Percentiles rank a stretch among this genome's conserved stretches.
Conservation (phyloP, 2,329 filamentous ascomycete species). For the Fusarium compactum region DNA sequence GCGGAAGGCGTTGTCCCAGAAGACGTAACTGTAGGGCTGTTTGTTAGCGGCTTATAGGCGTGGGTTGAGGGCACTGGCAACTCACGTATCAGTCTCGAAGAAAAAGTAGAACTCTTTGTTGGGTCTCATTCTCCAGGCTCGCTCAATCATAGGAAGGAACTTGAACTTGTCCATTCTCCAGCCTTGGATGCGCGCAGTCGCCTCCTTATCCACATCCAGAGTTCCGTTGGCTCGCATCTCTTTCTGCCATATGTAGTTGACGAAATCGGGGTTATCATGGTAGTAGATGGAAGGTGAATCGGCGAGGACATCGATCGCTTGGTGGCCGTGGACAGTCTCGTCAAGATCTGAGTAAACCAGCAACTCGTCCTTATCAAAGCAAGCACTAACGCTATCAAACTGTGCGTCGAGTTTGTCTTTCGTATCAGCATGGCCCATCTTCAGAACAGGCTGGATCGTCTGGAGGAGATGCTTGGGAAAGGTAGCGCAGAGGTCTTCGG, state of each 20-base stretch:
- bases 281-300: slow-evolving; percentile 58
- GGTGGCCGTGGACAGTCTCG: slow-evolving; percentile 57
- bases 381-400: slow-evolving; percentile 65
- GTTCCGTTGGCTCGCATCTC: slow-evolving; percentile 52
- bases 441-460: slow-evolving; percentile 51
- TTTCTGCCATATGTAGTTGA: slow-evolving; percentile 57
- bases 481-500: slow-evolving; percentile 48
- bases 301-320: slow-evolving; percentile 59
- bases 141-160: slow-evolving; percentile 67
- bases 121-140: slow-evolving; percentile 60
- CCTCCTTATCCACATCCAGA: slow-evolving; percentile 48
- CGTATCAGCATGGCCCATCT: slow-evolving; percentile 51
- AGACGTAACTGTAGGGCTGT: slow-evolving; percentile 41
- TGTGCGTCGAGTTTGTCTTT: slow-evolving; percentile 55
- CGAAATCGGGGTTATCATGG: slow-evolving; percentile 53
- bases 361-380: slow-evolving; percentile 56
- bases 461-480: slow-evolving; percentile 51
- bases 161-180: slow-evolving; percentile 70
- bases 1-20: slow-evolving; percentile 60
- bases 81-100: slow-evolving; percentile 67
- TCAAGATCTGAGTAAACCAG: slow-evolving; percentile 66
- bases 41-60: slow-evolving; percentile 5
- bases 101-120: slow-evolving; percentile 68
- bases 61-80: slow-evolving; percentile 2
- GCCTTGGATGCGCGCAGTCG: slow-evolving; percentile 53